A percentile compares a stretch with the other conserved stretches of the same genome.
Conservation (phyloP, 768 basidiomycete species). For the Lentinus tigrinus region DNA sequence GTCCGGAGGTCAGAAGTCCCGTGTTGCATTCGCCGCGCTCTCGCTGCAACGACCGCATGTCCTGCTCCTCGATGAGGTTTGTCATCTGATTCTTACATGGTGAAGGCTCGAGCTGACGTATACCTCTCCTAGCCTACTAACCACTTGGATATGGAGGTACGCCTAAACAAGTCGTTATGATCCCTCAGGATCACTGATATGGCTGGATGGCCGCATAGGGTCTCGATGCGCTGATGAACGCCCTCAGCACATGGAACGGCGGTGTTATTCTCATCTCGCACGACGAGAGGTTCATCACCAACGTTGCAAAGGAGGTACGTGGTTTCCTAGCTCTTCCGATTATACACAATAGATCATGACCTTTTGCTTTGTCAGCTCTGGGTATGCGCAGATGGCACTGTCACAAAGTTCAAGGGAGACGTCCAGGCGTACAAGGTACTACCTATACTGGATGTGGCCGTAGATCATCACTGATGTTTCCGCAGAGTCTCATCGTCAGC, state of each 20-base stretch:
- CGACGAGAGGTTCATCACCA: slow-evolving; percentile 94
- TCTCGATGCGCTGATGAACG: slow-evolving; percentile 91
- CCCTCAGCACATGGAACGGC: slow-evolving; percentile 78
- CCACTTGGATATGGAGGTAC: slow-evolving; percentile 91
- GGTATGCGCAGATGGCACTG: slow-evolving; percentile 86
- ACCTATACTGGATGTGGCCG: no score
- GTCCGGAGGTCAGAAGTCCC: slow-evolving; percentile 93
- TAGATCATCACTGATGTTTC: neutral
- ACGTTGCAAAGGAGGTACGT: slow-evolving; percentile 78
- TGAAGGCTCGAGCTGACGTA: neutral
- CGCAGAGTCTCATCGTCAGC: slow-evolving; percentile 61
- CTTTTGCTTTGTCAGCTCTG: slow-evolving; percentile 58
- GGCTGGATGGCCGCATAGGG: slow-evolving; percentile 50
- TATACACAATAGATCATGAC: slow-evolving; percentile 5
- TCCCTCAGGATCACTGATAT: slow-evolving; percentile 8
- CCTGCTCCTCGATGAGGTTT: slow-evolving; percentile 88
- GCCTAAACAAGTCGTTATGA: slow-evolving; percentile 1
- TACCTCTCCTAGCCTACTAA: slow-evolving; percentile 64
- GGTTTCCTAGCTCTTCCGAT: neutral
- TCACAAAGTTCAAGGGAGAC: slow-evolving; percentile 83
- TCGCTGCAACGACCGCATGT: slow-evolving; percentile 90
- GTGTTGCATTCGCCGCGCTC: slow-evolving; percentile 88
- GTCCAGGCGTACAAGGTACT: slow-evolving; percentile 87
- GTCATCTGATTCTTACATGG: slow-evolving; percentile 17
- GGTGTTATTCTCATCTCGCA: slow-evolving; percentile 93